phyloP scores from a whole-genome alignment of 2,329 filamentous ascomycete genomes.

The Rutstroemia sp. region DNA sequence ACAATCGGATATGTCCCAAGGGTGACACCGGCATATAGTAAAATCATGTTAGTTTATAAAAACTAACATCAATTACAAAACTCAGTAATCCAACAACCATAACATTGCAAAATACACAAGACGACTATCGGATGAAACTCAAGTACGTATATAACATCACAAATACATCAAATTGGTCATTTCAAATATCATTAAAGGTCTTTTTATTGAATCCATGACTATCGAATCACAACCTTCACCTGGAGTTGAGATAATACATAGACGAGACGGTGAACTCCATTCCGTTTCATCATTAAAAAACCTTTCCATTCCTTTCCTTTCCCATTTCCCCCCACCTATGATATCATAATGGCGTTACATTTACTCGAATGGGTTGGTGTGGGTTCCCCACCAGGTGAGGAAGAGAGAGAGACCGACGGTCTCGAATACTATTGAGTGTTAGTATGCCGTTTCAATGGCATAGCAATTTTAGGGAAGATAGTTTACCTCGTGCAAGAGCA shows the following conservation, averaged over 20 bases:
- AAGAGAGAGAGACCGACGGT: constrained; percentile 87
- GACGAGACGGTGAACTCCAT: constrained; percentile 7
- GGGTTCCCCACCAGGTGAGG: constrained; percentile 96
- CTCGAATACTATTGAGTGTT: constrained; percentile 58
- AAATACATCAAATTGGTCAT: neutral
- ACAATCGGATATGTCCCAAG: too few species aligned
- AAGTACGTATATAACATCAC: too few species aligned
- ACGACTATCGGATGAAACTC: too few species aligned
- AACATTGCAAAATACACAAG: too few species aligned
- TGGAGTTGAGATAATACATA: constrained; percentile 7
- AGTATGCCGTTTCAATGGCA: neutral
- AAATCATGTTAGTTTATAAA: too few species aligned
- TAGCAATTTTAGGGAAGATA: neutral
- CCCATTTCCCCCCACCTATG: constrained; percentile 1
- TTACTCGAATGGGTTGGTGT: constrained; percentile 74
- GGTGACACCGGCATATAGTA: too few species aligned
- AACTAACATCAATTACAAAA: too few species aligned
- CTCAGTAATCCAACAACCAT: too few species aligned
- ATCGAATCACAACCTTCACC: constrained; percentile 4
- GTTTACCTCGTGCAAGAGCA: constrained; percentile 59
- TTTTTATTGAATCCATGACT: neutral
- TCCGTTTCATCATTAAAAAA: neutral
- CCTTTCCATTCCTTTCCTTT: constrained; percentile 1
- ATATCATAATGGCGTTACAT: constrained; percentile 4
- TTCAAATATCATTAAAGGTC: neutral